Conservation (phyloP, 2,329 filamentous ascomycete genomes). For the Aplosporella prunicola region DNA sequence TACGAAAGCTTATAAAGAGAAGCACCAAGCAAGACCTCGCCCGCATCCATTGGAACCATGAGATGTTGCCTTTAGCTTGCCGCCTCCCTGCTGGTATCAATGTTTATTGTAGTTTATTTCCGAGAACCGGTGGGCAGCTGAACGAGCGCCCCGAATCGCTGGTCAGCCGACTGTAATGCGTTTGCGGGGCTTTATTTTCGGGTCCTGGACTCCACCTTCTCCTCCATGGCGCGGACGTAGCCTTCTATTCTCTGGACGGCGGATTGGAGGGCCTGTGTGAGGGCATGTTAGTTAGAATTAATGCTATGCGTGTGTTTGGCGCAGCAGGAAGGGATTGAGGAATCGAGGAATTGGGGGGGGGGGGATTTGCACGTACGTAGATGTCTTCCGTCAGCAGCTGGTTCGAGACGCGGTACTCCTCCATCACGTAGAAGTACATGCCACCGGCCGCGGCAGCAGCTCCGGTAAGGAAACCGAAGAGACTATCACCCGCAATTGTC, state of each 20-base stretch:
- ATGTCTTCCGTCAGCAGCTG: slow-evolving; percentile 92
- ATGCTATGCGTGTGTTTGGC: no score
- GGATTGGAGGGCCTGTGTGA: slow-evolving; percentile 75
- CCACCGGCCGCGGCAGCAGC: slow-evolving; percentile 67
- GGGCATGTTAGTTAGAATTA: no score
- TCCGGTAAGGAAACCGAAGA: slow-evolving; percentile 87
- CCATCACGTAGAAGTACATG: slow-evolving; percentile 85
- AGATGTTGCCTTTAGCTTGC: no score
- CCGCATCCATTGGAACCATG: no score
- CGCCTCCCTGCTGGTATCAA: no score
- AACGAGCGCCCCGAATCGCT: no score
- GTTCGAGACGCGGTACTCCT: slow-evolving; percentile 90
- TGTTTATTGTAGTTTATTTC: no score
- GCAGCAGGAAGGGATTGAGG: no score
- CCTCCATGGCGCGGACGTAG: slow-evolving; percentile 74
- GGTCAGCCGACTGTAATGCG: no score
- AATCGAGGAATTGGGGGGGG: background rate
- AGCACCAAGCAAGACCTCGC: no score
- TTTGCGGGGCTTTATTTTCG: slow-evolving; percentile 1
- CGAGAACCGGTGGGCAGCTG: no score
- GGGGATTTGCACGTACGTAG: slow-evolving; percentile 56
- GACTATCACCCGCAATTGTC: slow-evolving; percentile 38
- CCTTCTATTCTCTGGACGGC: slow-evolving; percentile 78
- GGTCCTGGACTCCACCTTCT: slow-evolving; percentile 54
- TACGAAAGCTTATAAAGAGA: no score